phyloP scores from a whole-genome alignment of 2,329 filamentous ascomycete genomes.

The Fusarium sp. region DNA sequence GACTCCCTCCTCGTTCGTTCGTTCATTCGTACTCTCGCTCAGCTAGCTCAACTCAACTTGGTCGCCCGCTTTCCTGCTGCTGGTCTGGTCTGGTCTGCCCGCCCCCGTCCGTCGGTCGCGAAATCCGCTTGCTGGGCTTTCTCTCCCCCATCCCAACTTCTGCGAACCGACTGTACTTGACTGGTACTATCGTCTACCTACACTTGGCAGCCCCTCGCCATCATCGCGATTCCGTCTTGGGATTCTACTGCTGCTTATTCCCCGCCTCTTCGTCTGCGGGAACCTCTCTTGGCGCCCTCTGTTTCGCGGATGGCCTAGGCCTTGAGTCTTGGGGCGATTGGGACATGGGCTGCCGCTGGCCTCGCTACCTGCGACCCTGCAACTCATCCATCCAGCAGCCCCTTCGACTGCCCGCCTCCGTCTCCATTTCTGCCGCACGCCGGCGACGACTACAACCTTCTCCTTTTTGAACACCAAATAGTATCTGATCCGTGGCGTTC shows the following conservation, averaged over 20 bases:
- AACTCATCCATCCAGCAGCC: conserved; percentile 39
- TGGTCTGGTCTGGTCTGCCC: conserved; percentile 17
- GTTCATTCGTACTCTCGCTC: conserved; percentile 22
- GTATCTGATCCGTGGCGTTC: conserved; percentile 17
- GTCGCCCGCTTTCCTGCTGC: conserved; percentile 13
- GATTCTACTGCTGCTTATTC: conserved; percentile 27
- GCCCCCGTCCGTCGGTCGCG: conserved; percentile 33
- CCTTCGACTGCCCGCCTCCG: conserved; percentile 33
- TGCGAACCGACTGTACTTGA: conserved; percentile 29
- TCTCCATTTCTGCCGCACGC: conserved; percentile 31
- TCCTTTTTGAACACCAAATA: conserved; percentile 1
- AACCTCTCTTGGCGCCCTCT: conserved; percentile 16
- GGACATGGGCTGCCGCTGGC: conserved; percentile 50
- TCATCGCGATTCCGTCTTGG: conserved; percentile 36
- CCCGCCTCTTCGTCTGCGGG: conserved; percentile 19
- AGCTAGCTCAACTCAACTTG: conserved; percentile 17
- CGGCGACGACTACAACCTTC: conserved; percentile 18
- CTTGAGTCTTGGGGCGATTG: conserved; percentile 50
- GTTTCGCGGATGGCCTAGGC: conserved; percentile 48
- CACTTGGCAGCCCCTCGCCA: conserved; percentile 20
- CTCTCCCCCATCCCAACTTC: conserved; percentile 30
- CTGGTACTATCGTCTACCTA: conserved; percentile 11
- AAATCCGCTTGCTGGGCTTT: conserved; percentile 29
- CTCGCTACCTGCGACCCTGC: conserved; percentile 46
- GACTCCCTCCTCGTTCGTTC: conserved; percentile 25